phyloP scores from a whole-genome alignment of 31 red algal genomes.

The Asparagopsis taxiformis region DNA sequence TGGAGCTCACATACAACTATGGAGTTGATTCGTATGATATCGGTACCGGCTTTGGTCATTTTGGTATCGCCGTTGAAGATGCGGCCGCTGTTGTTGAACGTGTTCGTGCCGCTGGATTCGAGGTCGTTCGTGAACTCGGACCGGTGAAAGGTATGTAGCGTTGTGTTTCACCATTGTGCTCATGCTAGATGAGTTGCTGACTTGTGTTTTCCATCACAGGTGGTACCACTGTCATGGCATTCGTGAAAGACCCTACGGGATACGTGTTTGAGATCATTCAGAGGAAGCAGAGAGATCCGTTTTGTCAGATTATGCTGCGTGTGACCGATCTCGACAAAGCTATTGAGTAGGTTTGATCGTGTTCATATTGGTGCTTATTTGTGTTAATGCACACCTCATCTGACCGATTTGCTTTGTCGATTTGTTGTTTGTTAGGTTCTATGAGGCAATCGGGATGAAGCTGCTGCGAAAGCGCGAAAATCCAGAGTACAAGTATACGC shows the following conservation, averaged over 20 bases:
- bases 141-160: slow-evolving; percentile 49
- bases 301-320: slow-evolving; percentile 68
- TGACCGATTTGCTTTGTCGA: no score
- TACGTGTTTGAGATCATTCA: slow-evolving; percentile 70
- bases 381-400: no score
- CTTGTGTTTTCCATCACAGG: slow-evolving; percentile 17
- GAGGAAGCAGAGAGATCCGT: slow-evolving; percentile 49
- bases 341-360: slow-evolving; percentile 34
- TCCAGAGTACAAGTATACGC: slow-evolving; percentile 51
- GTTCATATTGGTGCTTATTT: neutral
- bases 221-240: slow-evolving; percentile 43
- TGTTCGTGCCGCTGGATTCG: slow-evolving; percentile 38
- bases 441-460: slow-evolving; percentile 76
- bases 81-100: slow-evolving; percentile 19
- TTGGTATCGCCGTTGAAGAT: slow-evolving; percentile 57
- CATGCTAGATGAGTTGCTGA: neutral
- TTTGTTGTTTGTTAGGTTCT: slow-evolving; percentile 19
- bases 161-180: neutral
- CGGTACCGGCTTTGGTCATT: slow-evolving; percentile 67
- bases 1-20: slow-evolving; percentile 79
- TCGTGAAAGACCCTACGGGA: slow-evolving; percentile 62
- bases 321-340: slow-evolving; percentile 56
- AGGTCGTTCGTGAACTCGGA: slow-evolving; percentile 49
- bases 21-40: slow-evolving; percentile 73
- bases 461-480: slow-evolving; percentile 61